Conservation (phyloP, 2,329 filamentous ascomycete species). For the Monascus ruber region DNA sequence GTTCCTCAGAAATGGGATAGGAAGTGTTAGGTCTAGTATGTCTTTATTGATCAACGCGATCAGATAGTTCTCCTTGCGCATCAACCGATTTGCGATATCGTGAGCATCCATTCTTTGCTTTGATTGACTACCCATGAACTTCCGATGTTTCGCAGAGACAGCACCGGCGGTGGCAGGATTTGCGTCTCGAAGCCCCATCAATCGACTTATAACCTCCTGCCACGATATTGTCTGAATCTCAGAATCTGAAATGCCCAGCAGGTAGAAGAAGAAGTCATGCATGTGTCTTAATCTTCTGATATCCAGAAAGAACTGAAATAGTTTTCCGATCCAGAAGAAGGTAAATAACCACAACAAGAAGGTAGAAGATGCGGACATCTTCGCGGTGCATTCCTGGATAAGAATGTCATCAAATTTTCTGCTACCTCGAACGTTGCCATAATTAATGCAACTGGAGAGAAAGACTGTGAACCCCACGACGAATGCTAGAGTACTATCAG, state of each 20-base stretch:
- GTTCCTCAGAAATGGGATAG: slow-evolving; percentile 68
- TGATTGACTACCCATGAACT: slow-evolving; percentile 66
- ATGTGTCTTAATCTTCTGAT: slow-evolving; percentile 62
- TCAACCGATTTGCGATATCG: slow-evolving; percentile 90
- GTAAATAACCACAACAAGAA: slow-evolving; percentile 72
- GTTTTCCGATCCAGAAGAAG: slow-evolving; percentile 74
- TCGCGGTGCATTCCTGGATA: slow-evolving; percentile 62
- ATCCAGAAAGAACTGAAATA: slow-evolving; percentile 62
- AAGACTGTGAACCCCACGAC: slow-evolving; percentile 74
- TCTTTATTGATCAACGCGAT: slow-evolving; percentile 98
- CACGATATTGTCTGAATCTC: slow-evolving; percentile 93
- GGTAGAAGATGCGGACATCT: slow-evolving; percentile 66
- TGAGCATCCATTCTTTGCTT: slow-evolving; percentile 93
- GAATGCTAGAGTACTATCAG: slow-evolving; percentile 67
- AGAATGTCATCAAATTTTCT: slow-evolving; percentile 51
- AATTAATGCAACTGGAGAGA: slow-evolving; percentile 76
- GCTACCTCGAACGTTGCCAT: slow-evolving; percentile 55
- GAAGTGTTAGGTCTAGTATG: slow-evolving; percentile 73
- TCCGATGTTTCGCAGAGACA: slow-evolving; percentile 47
- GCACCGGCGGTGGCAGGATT: slow-evolving; percentile 71
- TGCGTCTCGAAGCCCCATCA: slow-evolving; percentile 73
- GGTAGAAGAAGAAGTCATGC: slow-evolving; percentile 73
- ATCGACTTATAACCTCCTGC: slow-evolving; percentile 76
- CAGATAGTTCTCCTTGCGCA: slow-evolving; percentile 94
- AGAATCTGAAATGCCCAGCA: slow-evolving; percentile 69